phyloP scores from a whole-genome alignment of 2,329 filamentous ascomycete genomes.

The Aspergillus caelatus region DNA sequence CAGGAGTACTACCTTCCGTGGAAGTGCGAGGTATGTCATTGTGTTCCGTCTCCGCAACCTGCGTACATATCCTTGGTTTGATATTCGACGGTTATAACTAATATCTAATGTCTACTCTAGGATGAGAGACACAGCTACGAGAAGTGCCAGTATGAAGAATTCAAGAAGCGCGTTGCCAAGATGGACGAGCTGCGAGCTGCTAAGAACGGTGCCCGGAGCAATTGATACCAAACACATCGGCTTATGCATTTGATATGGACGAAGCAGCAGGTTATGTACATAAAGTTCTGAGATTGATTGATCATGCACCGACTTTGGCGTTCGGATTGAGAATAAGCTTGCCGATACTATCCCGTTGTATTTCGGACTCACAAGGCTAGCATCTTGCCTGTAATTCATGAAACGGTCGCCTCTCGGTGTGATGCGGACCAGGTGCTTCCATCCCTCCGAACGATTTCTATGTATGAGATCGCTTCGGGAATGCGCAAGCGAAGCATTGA shows the following conservation, averaged over 20 bases:
- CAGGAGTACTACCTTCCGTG: constrained; percentile 93
- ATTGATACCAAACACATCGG: constrained; percentile 53
- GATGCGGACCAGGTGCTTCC: neutral
- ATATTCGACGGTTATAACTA: constrained; percentile 1
- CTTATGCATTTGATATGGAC: constrained; percentile 30
- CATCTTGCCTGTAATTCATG: neutral
- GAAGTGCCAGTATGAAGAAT: constrained; percentile 98
- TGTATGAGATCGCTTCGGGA: neutral
- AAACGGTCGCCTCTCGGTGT: neutral
- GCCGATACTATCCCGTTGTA: constrained; percentile 13
- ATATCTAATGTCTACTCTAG: constrained; percentile 51
- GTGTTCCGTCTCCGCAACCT: neutral
- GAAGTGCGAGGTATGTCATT: constrained; percentile 84
- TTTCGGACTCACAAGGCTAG: neutral
- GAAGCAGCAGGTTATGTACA: constrained; percentile 42
- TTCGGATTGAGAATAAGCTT: constrained; percentile 30
- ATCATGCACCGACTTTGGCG: constrained; percentile 39
- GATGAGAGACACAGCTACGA: constrained; percentile 97
- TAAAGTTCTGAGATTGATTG: constrained; percentile 40
- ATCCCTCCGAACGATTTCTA: neutral
- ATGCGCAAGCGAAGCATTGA: neutral
- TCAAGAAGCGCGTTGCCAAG: constrained; percentile 97
- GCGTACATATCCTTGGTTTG: neutral
- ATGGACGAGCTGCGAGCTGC: constrained; percentile 93
- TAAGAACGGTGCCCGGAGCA: constrained; percentile 83